Evolutionary conservation across 192 early-diverging fungal species (phyloP), one percentile per base, ranked within the genome.

Genomic region (Coemansia sp.): DNA sequence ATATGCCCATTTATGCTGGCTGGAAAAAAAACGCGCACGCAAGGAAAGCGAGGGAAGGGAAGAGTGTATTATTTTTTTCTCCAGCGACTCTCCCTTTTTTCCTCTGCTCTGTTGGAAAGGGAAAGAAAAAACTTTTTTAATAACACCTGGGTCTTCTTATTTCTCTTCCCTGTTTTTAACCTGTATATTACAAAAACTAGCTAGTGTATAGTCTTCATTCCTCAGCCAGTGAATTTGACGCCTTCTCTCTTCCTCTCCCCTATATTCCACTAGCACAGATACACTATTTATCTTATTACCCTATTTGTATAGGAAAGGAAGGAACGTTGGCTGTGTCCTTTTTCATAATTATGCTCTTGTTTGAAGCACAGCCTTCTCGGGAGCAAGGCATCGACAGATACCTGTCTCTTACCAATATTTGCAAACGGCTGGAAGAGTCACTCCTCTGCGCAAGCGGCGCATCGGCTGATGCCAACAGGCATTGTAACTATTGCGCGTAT

Each of bases 331-430:
- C 44, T 1, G 18, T 14, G 5, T 46, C 5, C 18, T 5, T 23
- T 24, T 52, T 24, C 49, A 24, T 23, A 52, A 8, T 15, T 21
- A 64, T 64, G 48, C 43, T 64, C 33, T 53, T 44, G 21, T 26
- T 63, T 63, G 45, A 63, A 21, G 26, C 44, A 49, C 39, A 8
- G 39, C 49, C 49, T 26, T 52, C 23, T 52, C 23, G 20, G 21
- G 49, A 52, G 23, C 49, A 21, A 26, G 23, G 23, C 23, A 26
- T 52, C 23, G 23, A 21, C 23, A 52, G 8, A 0, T 26, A 52
- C 23, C 21, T 26, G 49, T 52, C 23, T 12, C 12, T 52, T 24
- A 52, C 20, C 49, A 52, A 9, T 12, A 21, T 24, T 52, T 52
- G 20, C 49, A 52, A 24, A 14, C 49, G 49, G 23, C 5, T 8